Base-by-base conservation (phyloP, 2,329 filamentous ascomycete genomes). In the Arachnomyces sp. region DNA sequence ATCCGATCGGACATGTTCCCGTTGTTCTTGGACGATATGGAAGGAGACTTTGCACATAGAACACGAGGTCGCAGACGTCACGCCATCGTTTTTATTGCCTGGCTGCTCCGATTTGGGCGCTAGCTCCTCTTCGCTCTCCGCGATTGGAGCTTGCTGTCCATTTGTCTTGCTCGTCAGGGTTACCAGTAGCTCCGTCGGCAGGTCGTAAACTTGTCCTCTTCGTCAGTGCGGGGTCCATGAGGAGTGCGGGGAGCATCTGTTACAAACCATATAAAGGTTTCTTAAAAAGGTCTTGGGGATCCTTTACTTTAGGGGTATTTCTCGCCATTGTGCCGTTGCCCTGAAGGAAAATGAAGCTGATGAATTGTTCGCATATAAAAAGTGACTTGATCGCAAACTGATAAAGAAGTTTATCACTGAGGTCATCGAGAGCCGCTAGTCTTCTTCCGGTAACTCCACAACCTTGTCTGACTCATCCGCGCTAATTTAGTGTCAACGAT, bases 1-100 rank as follows among this genome's bases (percentile, higher is more conserved):
- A 56, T 98, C 92, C 7, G 90, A 94, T 53, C 85, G 84, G 43
- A 86, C 79, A 63, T 98, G 92, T 43, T 78, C 75, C 45, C 86
- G 77, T 58, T 96, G 90, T 46, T 96, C 90, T 45, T 79, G 72
- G 6, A 94, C 73, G 7, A 73, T 81, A 25, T 72, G 56, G 53
- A 93, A 94, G 4, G 74, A 69, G 29, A 88, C 72, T 30, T 73
- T 71, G 64, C 92, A 98, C 3, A 96, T 72, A 1, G 81, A 79
- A 60, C 92, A 98, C 11, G 86, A 76, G 43, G 84, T 88, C 4
- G 84, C 74, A 7, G 44, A 72, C 52, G 49, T 66, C 63, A 55
- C 66, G 62, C 47, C 58, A 55, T 51, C 66, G 15, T 66, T 56
- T 28, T 58, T 60, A 9, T 67, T 60, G 16, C 54, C 47, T 31